phyloP scores from a whole-genome alignment of 192 early-diverging fungal species.

The Backusella westeae region DNA sequence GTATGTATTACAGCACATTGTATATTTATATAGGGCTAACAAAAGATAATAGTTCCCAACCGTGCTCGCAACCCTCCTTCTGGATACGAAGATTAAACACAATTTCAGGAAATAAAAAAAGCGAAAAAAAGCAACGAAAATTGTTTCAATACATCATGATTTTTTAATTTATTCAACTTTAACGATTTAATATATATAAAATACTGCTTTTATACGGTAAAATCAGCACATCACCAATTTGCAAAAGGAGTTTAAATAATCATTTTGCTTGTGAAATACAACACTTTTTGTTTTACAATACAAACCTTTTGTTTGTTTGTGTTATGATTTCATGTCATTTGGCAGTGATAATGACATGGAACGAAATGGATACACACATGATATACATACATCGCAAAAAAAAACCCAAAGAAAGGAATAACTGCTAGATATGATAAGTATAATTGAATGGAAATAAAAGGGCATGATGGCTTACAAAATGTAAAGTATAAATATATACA shows the following conservation, averaged over 20 bases:
- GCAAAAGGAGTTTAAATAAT: background rate
- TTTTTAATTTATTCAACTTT: background rate
- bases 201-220: background rate
- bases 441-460: too few relatives aligned
- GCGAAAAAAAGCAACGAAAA: background rate
- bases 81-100: conserved; percentile 35
- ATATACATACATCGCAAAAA: too few relatives aligned
- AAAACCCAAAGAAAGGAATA: too few relatives aligned
- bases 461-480: too few relatives aligned
- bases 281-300: too few relatives aligned
- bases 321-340: too few relatives aligned
- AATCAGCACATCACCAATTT: background rate
- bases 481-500: too few relatives aligned
- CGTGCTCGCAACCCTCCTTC: conserved; percentile 32
- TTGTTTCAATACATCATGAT: background rate
- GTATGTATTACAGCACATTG: conserved; percentile 7
- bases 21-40: background rate
- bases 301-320: too few relatives aligned
- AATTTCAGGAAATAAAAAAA: background rate
- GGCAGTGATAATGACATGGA: too few relatives aligned
- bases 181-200: background rate
- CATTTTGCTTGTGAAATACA: too few relatives aligned
- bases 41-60: conserved; percentile 17
- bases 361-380: too few relatives aligned
- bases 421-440: too few relatives aligned